phyloP scores from a whole-genome alignment of 2,329 filamentous ascomycete species.

The Aspergillus sp. region DNA sequence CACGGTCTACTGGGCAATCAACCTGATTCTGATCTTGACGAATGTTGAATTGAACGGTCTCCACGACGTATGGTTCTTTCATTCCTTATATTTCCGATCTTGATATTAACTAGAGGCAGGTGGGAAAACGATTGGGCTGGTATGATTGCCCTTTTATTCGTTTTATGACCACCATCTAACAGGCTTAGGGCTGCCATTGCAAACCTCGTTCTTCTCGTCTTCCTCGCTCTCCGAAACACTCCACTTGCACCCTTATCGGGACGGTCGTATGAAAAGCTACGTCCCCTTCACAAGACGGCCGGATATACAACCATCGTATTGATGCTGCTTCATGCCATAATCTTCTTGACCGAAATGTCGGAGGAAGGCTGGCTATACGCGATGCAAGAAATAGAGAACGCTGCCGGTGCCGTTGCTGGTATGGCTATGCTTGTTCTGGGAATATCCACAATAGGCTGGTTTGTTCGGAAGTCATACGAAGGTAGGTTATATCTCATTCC shows the following conservation, averaged over 20 bases:
- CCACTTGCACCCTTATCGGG: not conserved
- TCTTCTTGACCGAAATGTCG: not conserved
- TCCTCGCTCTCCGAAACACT: not conserved
- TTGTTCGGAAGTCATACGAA: too few relatives aligned
- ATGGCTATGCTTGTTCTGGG: too few relatives aligned
- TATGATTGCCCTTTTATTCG: not conserved
- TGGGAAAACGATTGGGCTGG: not conserved
- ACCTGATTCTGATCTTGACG: not conserved
- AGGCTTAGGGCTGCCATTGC: not conserved
- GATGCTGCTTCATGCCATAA: not conserved
- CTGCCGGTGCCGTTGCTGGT: not conserved
- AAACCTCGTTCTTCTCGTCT: not conserved
- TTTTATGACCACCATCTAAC: not conserved
- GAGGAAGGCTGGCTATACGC: not conserved
- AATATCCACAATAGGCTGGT: too few relatives aligned
- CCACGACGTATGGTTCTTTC: not conserved
- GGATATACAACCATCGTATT: not conserved
- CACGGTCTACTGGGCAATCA: constrained; percentile 2
- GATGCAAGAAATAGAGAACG: not conserved
- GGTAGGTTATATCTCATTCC: too few relatives aligned
- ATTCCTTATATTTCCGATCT: not conserved
- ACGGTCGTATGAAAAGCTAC: not conserved
- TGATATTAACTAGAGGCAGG: not conserved
- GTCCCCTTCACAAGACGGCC: not conserved
- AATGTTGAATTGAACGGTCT: not conserved